phyloP scores from a whole-genome alignment of 352 stramenopile genomes.

The Lagenidium giganteum region DNA sequence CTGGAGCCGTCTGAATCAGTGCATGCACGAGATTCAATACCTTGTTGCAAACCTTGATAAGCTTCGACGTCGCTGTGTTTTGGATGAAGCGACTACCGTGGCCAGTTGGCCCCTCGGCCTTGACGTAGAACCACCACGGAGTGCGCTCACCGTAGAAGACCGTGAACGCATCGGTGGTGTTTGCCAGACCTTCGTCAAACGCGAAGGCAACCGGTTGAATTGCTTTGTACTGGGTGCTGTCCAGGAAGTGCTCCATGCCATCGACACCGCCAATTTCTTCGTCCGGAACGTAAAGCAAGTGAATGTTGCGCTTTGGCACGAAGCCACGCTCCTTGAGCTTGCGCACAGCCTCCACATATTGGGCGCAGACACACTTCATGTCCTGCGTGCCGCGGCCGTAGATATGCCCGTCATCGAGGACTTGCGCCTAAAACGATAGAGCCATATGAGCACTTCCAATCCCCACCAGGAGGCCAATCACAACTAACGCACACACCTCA shows the following conservation, averaged over 20 bases:
- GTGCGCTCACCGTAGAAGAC: constrained; percentile 96
- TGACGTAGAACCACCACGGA: constrained; percentile 91
- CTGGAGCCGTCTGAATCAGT: constrained; percentile 1
- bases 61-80: constrained; percentile 91
- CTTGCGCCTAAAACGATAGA: constrained; percentile 31
- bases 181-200: constrained; percentile 94
- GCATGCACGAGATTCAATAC: constrained; percentile 10
- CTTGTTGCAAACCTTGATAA: constrained; percentile 86
- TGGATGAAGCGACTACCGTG: constrained; percentile 94
- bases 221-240: constrained; percentile 74
- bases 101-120: constrained; percentile 60
- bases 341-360: constrained; percentile 92
- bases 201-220: constrained; percentile 85
- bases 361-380: constrained; percentile 96
- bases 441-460: not conserved
- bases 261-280: constrained; percentile 90
- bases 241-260: constrained; percentile 91
- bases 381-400: constrained; percentile 93
- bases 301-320: constrained; percentile 80
- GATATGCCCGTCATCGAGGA: constrained; percentile 88
- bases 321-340: constrained; percentile 61
- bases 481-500: constrained; percentile 29
- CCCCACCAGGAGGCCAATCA: not conserved
- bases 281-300: constrained; percentile 92
- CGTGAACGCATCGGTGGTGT: constrained; percentile 84